These are phyloP conservation scores for Bromus sterilis DNA, from an alignment of 176 grass and related monocot species.

Conservation along the genomic window DNA sequence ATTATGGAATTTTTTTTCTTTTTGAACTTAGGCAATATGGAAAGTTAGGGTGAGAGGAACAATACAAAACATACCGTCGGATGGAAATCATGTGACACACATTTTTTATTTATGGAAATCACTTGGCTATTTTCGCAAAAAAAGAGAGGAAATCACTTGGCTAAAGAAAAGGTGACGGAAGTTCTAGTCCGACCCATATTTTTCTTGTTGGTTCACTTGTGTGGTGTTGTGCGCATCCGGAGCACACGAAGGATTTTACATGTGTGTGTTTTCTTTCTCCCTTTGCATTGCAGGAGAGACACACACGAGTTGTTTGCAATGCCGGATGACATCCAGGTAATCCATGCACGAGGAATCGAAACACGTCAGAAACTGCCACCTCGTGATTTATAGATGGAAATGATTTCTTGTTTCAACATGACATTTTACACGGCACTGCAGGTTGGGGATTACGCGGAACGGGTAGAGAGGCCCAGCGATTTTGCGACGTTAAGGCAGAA, in stretches of 20 bases:
- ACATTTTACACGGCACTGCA: not conserved
- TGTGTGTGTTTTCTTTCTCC: not conserved
- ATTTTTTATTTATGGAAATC: no score
- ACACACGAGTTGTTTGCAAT: slow-evolving; percentile 55
- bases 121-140: no score
- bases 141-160: not conserved
- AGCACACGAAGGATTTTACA: not conserved
- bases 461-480: slow-evolving; percentile 50
- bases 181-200: no score
- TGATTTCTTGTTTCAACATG: not conserved
- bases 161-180: no score
- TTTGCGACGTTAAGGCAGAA: slow-evolving; percentile 70
- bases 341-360: not conserved
- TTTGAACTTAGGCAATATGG: not conserved
- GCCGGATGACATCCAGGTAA: slow-evolving; percentile 61
- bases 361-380: not conserved
- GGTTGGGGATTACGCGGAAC: slow-evolving; percentile 46
- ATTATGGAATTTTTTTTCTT: no score
- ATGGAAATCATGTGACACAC: not conserved
- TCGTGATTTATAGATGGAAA: not conserved
- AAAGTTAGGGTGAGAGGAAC: not conserved
- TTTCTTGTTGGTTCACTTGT: not conserved
- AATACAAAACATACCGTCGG: not conserved
- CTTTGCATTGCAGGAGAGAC: slow-evolving; percentile 44
- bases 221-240: not conserved